Base-by-base conservation (phyloP, 2,329 filamentous ascomycete genomes). In the Dissoconium aciculare region DNA sequence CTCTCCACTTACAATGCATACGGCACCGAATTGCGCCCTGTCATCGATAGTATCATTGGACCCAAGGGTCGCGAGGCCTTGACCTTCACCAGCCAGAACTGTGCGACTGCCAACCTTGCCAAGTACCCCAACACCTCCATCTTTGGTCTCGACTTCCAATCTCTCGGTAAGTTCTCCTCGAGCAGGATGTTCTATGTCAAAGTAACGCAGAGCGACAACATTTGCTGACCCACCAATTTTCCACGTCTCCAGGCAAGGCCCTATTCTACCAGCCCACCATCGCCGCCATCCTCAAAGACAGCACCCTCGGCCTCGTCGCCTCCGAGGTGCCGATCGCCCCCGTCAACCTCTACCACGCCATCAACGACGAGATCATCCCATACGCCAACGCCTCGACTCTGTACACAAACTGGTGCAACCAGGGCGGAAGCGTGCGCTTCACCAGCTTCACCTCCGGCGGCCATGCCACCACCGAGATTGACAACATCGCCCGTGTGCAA, bases 351-450 rank as follows among this genome's bases (percentile, higher is more conserved):
- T 51, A 39, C 35, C 49, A 52, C 31, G 44, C 46, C 3, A 28
- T 27, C 4, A 12, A 37, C 8, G 47, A 52, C 23, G 47, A 52
- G 27, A 40, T 51, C 29, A 50, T 51, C 13, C 46, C 49, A 1
- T 52, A 49, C 28, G 13, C 32, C 9, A 44, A 51, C 14, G 45
- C 47, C 2, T 34, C 40, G 3, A 44, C 45, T 2, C 35, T 49
- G 4, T 35, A 35, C 17, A 23, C 41, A 11, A 30, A 37, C 3
- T 51, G 48, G 49, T 51, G 49, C 32, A 31, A 24, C n/a, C 33
- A 44, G 11, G 49, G 49, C 17, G 45, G 43, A 2, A 32, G 15
- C 15, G 45, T 51, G 1, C 17, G 43, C 10, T 51, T 50, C 26
- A 34, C 38, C n/a, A 51, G 46, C 1, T 35, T 41, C 16, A 43